A percentile compares a stretch with the other conserved stretches of the same genome.
Conservation (phyloP, 2,329 filamentous ascomycete genomes). For the Fusarium mangiferae region DNA sequence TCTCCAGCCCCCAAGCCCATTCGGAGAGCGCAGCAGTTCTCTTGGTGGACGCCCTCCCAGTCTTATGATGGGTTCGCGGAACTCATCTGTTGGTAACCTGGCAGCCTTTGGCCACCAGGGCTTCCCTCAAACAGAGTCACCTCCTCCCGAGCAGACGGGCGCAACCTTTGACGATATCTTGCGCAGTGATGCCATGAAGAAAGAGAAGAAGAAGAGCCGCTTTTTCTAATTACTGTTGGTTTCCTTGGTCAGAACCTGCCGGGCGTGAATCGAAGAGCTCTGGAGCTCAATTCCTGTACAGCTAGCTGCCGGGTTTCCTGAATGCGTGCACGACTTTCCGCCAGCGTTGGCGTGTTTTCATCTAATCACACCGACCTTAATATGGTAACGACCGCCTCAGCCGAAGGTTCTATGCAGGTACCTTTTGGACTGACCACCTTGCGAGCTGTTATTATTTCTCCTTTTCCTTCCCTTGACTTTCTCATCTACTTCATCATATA, state of each 20-base stretch:
- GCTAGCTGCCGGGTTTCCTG: neutral
- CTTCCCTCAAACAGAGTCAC: conserved; percentile 31
- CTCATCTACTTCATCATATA: conserved; percentile 12
- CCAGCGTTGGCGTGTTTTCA: conserved; percentile 5
- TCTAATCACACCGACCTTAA: conserved; percentile 9
- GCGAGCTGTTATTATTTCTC: conserved; percentile 6
- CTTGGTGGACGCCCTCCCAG: conserved; percentile 48
- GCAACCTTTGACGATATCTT: conserved; percentile 63
- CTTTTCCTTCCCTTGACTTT: conserved; percentile 3
- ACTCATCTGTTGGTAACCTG: conserved; percentile 51
- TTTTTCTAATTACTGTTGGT: conserved; percentile 48
- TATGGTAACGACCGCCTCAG: neutral
- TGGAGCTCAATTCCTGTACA: conserved; percentile 16
- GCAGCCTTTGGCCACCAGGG: conserved; percentile 37
- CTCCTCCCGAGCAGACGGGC: conserved; percentile 44
- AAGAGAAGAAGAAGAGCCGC: conserved; percentile 54
- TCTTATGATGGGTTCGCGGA: conserved; percentile 48
- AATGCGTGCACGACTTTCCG: conserved; percentile 6
- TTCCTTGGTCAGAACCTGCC: neutral
- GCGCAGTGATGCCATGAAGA: conserved; percentile 48
- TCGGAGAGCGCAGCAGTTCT: conserved; percentile 51
- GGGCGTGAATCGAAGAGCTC: conserved; percentile 2
- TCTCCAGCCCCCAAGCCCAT: conserved; percentile 48
- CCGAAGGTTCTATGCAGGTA: conserved; percentile 13
- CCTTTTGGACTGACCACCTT: conserved; percentile 16